Conservation (phyloP, 2,329 filamentous ascomycete genomes). For the Aspergillus glaucus region DNA sequence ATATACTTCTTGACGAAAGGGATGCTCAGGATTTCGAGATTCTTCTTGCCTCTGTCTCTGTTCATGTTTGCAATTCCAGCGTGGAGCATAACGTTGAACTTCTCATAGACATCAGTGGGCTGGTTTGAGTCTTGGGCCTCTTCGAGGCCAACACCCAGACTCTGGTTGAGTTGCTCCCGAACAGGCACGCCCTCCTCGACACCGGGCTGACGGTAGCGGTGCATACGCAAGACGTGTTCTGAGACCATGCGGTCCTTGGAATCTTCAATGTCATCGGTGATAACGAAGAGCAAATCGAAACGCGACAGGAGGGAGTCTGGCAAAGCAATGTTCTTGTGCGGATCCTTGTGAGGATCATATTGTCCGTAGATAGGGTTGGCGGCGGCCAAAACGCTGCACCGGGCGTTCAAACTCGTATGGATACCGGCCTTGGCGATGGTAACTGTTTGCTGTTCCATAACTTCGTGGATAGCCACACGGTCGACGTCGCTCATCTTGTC, state of each 20-base stretch:
- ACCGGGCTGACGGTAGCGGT: slow-evolving; percentile 85
- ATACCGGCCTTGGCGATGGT: slow-evolving; percentile 98
- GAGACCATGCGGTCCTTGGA: slow-evolving; percentile 83
- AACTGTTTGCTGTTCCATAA: slow-evolving; percentile 99
- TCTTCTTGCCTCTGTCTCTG: slow-evolving; percentile 63
- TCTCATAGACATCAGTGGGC: slow-evolving; percentile 87
- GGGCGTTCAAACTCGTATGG: slow-evolving; percentile 91
- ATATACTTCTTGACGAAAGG: slow-evolving; percentile 99
- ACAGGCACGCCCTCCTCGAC: slow-evolving; percentile 93
- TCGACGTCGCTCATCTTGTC: slow-evolving; percentile 99
- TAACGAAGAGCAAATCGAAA: slow-evolving; percentile 96
- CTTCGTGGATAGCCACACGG: slow-evolving; percentile 97
- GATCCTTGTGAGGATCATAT: slow-evolving; percentile 97
- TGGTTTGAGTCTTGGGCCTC: slow-evolving; percentile 64
- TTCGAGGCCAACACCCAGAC: slow-evolving; percentile 79
- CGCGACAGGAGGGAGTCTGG: slow-evolving; percentile 93
- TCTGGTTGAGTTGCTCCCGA: slow-evolving; percentile 76
- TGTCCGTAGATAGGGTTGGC: slow-evolving; percentile 98
- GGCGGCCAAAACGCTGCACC: slow-evolving; percentile 92
- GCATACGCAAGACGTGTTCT: slow-evolving; percentile 95
- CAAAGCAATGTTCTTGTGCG: slow-evolving; percentile 95
- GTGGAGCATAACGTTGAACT: slow-evolving; percentile 93
- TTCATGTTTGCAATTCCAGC: slow-evolving; percentile 76
- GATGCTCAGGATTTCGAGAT: slow-evolving; percentile 85
- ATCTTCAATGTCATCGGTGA: slow-evolving; percentile 97